Evolutionary conservation across 2,329 filamentous ascomycete species (phyloP), one percentile per base, ranked within the genome.

Genomic region (Verticillium albo-atrum): DNA sequence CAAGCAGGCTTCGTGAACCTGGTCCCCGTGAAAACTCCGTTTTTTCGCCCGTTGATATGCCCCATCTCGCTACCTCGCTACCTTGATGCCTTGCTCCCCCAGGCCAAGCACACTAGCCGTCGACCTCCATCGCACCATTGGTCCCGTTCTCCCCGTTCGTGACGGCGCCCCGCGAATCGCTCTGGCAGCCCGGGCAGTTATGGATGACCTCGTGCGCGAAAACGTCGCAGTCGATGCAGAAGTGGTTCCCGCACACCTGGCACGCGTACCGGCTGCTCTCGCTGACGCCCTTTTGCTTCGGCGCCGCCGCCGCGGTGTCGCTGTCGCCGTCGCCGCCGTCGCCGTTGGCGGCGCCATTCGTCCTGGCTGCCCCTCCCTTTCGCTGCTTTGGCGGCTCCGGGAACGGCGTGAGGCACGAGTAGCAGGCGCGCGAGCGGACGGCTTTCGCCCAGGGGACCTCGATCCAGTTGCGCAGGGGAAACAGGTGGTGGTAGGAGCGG

Each of bases 181-280:
- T 83, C 73, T 86, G 89, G 72, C 95, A 99, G 0, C 94, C 94
- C 0, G 95, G 93, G 69, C 95, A 99, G 74, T 98, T 98, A 72
- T 99, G 94, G 56, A 97, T 84, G 14, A 96, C 86, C 76, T 97
- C 92, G 72, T 99, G 95, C 26, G 91, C 90, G 76, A 95, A 97
- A 26, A 97, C 87, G 73, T 99, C 95, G 73, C 95, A 99, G 72
- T 99, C 95, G 65, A 99, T 96, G 79, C 95, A 99, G 72, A 98
- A 99, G 75, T 98, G 94, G 61, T 90, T 88, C 3, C 83, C 76
- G 74, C 95, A 99, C n/a, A 89, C 87, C 66, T 89, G 85, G 72
- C 95, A 99, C 61, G 90, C 91, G 71, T 99, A 99, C 56, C 95
- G 80, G 54, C 89, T 88, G 70, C 90, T 95, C 77, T 96, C 91